A percentile compares a stretch with the other conserved stretches of the same genome.
Evolutionary conservation across 2,329 filamentous ascomycete genomes (phyloP).

Genomic region (Colletotrichum sp.): DNA sequence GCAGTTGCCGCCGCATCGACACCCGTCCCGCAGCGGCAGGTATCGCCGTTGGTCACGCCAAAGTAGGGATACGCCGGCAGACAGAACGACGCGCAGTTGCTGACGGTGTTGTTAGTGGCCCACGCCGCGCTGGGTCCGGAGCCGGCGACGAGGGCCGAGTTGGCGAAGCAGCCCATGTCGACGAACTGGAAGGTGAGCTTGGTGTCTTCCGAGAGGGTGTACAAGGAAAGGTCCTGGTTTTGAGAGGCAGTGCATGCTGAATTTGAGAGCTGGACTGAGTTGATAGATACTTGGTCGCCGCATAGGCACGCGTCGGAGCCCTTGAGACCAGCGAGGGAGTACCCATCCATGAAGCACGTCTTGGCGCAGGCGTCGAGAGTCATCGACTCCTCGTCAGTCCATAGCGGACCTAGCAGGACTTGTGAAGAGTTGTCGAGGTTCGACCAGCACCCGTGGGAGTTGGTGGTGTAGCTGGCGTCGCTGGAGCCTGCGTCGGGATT

Average conservation of each 20-base stretch:
- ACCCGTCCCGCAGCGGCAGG: background rate
- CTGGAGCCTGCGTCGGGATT: background rate
- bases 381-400: background rate
- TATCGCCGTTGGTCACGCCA: too few relatives aligned
- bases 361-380: background rate
- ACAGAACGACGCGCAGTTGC: background rate
- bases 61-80: background rate
- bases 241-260: fast-evolving
- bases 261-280: background rate
- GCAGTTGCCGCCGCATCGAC: background rate
- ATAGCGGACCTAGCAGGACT: background rate
- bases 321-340: background rate
- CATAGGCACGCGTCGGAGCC: background rate
- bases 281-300: background rate
- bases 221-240: fast-evolving
- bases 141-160: background rate
- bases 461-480: background rate
- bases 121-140: background rate
- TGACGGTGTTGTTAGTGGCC: background rate
- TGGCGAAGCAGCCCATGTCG: background rate
- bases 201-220: background rate
- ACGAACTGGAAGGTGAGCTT: background rate
- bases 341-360: background rate
- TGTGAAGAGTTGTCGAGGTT: background rate
- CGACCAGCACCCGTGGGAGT: background rate